A percentile compares a stretch with the other conserved stretches of the same genome.
These are phyloP conservation scores for Acacia acuminata DNA, from an alignment of 306 rosid genomes.

Conservation along the genomic window DNA sequence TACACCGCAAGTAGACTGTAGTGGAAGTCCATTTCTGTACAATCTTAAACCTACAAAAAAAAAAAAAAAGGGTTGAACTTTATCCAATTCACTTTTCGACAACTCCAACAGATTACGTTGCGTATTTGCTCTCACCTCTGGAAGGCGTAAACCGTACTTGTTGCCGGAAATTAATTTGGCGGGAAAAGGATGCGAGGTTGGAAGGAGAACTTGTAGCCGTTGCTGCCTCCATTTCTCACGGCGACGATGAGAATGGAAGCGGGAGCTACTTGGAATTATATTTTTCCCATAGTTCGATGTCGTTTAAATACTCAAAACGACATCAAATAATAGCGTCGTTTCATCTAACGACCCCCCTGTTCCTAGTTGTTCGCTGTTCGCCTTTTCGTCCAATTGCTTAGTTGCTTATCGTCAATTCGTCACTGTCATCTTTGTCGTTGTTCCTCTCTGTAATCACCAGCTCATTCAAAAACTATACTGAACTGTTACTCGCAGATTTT, in stretches of 20 bases:
- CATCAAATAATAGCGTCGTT: slow-evolving; percentile 17
- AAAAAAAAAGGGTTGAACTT: background rate
- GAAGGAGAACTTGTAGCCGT: slow-evolving; percentile 1
- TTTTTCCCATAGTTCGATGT: background rate
- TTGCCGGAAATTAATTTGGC: slow-evolving; percentile 18
- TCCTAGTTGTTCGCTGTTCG: no score
- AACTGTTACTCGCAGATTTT: background rate
- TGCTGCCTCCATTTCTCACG: slow-evolving; percentile 22
- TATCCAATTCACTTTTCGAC: background rate
- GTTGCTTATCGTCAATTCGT: background rate
- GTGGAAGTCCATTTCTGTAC: slow-evolving; percentile 24
- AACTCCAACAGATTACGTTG: background rate
- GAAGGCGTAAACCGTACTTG: slow-evolving; percentile 1
- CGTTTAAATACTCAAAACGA: background rate
- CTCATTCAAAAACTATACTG: background rate
- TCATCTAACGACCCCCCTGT: background rate
- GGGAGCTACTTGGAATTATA: background rate
- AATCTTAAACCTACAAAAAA: slow-evolving; percentile 36
- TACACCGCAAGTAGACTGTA: slow-evolving; percentile 21
- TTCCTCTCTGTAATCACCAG: background rate
- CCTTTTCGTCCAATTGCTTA: background rate
- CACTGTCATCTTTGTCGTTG: slow-evolving; percentile 5
- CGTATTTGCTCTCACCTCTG: slow-evolving; percentile 32
- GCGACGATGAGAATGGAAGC: background rate
- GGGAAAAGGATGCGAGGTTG: slow-evolving; percentile 26